Conservation (phyloP, 2,329 filamentous ascomycete species). For the Verticillium longisporum region DNA sequence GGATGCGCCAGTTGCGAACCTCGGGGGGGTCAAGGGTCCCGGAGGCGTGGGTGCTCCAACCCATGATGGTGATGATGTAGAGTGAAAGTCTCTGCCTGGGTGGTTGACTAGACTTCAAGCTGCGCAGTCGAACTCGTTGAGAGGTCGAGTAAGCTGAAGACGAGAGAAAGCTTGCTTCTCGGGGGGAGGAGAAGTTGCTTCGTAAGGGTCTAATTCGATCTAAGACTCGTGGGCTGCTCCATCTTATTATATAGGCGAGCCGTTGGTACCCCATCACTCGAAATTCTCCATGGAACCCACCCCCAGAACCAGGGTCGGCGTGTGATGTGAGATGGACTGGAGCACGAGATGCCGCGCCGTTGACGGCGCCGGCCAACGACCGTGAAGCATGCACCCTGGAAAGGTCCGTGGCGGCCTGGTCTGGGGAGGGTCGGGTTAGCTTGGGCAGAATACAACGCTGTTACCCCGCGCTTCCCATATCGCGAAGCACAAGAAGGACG, state of each 20-base stretch:
- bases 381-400: not conserved
- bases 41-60: constrained; percentile 18
- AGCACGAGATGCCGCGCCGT: not conserved
- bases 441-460: not conserved
- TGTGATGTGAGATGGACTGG: not conserved
- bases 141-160: not conserved
- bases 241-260: not conserved
- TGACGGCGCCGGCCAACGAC: not conserved
- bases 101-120: not conserved
- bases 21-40: constrained; percentile 16
- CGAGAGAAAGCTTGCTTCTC: not conserved
- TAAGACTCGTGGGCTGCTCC: not conserved
- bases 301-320: not conserved
- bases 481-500: not conserved
- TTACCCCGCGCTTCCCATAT: not conserved
- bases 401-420: not conserved
- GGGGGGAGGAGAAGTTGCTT: not conserved
- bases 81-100: not conserved
- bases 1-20: constrained; percentile 20
- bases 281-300: not conserved
- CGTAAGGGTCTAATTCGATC: not conserved
- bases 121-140: not conserved
- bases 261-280: not conserved
- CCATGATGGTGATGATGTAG: constrained; percentile 8
- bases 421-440: not conserved